These are phyloP conservation scores for Haplosporangium gracile DNA, from an alignment of 192 early-diverging fungal genomes.

Conservation along the genomic window DNA sequence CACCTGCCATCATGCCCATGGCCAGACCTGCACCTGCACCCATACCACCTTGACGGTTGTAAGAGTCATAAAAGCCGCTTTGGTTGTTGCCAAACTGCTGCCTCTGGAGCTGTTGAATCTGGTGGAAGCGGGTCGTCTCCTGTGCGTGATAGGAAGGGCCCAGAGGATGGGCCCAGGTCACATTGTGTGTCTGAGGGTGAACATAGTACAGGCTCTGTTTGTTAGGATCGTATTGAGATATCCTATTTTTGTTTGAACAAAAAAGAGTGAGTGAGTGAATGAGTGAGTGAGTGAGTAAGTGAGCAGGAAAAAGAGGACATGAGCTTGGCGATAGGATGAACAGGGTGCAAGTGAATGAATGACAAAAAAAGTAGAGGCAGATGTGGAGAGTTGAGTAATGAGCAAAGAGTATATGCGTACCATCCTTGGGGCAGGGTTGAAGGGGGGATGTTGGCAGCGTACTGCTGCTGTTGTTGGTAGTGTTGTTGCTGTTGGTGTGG, in stretches of 20 bases:
- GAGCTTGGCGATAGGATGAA: neutral
- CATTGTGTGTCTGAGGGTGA: constrained; percentile 30
- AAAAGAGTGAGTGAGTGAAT: no score
- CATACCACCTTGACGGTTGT: constrained; percentile 48
- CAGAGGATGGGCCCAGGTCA: constrained; percentile 45
- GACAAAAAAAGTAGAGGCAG: neutral
- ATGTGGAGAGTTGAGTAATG: neutral
- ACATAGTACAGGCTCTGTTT: constrained; percentile 54
- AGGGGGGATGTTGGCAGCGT: constrained; percentile 36
- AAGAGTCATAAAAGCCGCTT: constrained; percentile 23
- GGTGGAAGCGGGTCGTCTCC: constrained; percentile 39
- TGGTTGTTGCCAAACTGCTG: constrained; percentile 4
- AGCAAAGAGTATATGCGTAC: neutral
- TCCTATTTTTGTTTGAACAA: constrained; percentile 16
- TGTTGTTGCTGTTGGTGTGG: constrained; percentile 9
- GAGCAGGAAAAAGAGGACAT: neutral
- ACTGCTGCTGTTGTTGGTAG: constrained; percentile 17
- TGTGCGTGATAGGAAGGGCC: constrained; percentile 26
- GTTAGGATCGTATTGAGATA: constrained; percentile 35
- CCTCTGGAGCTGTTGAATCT: constrained; percentile 37
- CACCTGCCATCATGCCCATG: constrained; percentile 46
- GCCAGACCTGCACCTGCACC: constrained; percentile 42
- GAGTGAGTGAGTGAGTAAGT: neutral
- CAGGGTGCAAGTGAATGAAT: neutral
- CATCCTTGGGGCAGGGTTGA: constrained; percentile 53